phyloP scores from a whole-genome alignment of 176 grass and related monocot genomes.

The Eleusine coracana region DNA sequence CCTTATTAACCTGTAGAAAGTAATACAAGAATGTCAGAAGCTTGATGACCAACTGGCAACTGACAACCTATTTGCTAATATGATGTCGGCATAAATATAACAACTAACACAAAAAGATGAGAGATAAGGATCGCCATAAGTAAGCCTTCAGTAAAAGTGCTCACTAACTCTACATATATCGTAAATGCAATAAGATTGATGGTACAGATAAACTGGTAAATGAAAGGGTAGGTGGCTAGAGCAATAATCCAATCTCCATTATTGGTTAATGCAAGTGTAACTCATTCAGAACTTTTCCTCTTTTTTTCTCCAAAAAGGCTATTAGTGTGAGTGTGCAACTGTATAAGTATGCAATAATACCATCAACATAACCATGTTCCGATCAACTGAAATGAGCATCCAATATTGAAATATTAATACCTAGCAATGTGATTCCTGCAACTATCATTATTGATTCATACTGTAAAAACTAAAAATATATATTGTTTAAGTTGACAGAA shows the following conservation, averaged over 20 bases:
- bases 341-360: neutral
- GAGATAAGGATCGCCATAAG: neutral
- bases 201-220: slow-evolving; percentile 10
- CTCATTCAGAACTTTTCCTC: neutral
- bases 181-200: slow-evolving; percentile 18
- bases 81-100: slow-evolving; percentile 1
- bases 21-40: slow-evolving; percentile 31
- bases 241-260: slow-evolving; percentile 1
- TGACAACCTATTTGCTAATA: slow-evolving; percentile 1
- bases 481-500: neutral
- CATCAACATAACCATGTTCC: slow-evolving; percentile 1
- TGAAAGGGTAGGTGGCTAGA: slow-evolving; percentile 3
- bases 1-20: slow-evolving; percentile 57
- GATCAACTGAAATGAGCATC: slow-evolving; percentile 22
- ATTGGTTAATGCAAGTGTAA: slow-evolving; percentile 21
- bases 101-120: slow-evolving; percentile 8
- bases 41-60: neutral
- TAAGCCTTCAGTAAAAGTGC: slow-evolving; percentile 4
- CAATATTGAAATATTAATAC: neutral
- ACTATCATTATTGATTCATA: neutral
- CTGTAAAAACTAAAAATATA: neutral
- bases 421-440: slow-evolving; percentile 4
- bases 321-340: neutral
- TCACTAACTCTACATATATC: neutral
- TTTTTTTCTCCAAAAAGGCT: neutral